Conservation (phyloP, 257 asterid genomes). For the Solanum clarkiae region DNA sequence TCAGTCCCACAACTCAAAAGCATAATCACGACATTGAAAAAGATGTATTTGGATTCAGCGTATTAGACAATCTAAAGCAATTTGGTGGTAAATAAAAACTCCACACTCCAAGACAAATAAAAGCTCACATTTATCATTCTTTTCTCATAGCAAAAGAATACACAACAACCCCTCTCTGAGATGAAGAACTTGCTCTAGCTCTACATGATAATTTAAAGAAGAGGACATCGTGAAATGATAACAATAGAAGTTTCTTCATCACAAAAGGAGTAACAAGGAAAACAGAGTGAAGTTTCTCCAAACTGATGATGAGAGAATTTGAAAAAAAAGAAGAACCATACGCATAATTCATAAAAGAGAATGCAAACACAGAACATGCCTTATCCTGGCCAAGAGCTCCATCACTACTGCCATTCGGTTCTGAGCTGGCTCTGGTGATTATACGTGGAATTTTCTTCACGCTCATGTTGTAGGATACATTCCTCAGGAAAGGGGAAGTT, state of each 20-base stretch:
- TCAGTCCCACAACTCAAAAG: not conserved
- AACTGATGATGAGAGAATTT: not conserved
- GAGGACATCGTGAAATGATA: not conserved
- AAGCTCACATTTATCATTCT: not conserved
- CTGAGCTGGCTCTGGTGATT: constrained; percentile 46
- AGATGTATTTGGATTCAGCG: not conserved
- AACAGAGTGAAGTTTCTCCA: not conserved
- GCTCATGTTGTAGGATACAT: constrained; percentile 11
- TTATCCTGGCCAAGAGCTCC: constrained; percentile 37
- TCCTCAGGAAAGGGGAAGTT: constrained; percentile 17
- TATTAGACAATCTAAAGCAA: not conserved
- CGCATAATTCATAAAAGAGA: not conserved
- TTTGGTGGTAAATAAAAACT: not conserved
- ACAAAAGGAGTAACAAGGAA: not conserved
- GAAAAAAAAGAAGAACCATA: not conserved
- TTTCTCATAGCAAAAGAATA: not conserved
- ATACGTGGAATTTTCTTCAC: constrained; percentile 21
- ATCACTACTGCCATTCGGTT: constrained; percentile 25
- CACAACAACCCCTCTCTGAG: not conserved
- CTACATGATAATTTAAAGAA: not conserved
- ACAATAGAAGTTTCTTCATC: not conserved
- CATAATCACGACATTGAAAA: not conserved
- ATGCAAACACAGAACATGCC: constrained; percentile 22
- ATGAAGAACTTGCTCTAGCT: not conserved
- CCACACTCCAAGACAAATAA: not conserved